Conservation (phyloP, 208 protist genomes). For the Leishmania amazonensis region DNA sequence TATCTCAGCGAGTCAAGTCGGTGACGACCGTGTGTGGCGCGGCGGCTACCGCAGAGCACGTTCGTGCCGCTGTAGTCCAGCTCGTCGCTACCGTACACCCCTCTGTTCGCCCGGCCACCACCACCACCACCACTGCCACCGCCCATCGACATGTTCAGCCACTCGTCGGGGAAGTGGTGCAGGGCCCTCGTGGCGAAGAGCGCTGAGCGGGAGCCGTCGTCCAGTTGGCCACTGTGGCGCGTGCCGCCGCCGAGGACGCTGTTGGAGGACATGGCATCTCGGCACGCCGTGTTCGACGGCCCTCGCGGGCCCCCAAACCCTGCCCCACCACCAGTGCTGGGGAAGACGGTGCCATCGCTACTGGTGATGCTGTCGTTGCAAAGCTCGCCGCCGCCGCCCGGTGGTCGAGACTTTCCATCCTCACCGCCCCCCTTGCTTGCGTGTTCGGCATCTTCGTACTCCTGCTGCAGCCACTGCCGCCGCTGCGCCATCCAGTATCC, state of each 20-base stretch:
- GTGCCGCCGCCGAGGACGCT: constrained; percentile 1
- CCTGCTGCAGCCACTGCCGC: constrained; percentile 17
- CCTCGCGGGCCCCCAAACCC: background rate
- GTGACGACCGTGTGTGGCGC: constrained; percentile 1
- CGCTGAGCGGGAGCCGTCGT: background rate
- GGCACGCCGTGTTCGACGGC: background rate
- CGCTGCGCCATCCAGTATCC: constrained; percentile 33
- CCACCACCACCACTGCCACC: background rate
- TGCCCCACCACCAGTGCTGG: too few species aligned
- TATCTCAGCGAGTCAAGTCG: constrained; percentile 5
- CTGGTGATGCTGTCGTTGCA: constrained; percentile 1
- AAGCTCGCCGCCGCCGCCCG: background rate
- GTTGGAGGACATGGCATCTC: background rate
- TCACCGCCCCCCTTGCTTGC: background rate
- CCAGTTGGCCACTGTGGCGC: background rate
- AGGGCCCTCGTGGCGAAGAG: background rate
- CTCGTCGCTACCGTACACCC: background rate
- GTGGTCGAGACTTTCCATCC: background rate
- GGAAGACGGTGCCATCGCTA: background rate
- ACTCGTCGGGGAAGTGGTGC: background rate
- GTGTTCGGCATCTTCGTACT: background rate
- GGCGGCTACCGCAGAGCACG: background rate
- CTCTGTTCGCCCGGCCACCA: background rate
- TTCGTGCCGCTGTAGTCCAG: background rate
- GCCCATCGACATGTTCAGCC: constrained; percentile 1